Evolutionary conservation across 169 alveolate genomes (phyloP).

Genomic region (Cryptosporidium viatorum): DNA sequence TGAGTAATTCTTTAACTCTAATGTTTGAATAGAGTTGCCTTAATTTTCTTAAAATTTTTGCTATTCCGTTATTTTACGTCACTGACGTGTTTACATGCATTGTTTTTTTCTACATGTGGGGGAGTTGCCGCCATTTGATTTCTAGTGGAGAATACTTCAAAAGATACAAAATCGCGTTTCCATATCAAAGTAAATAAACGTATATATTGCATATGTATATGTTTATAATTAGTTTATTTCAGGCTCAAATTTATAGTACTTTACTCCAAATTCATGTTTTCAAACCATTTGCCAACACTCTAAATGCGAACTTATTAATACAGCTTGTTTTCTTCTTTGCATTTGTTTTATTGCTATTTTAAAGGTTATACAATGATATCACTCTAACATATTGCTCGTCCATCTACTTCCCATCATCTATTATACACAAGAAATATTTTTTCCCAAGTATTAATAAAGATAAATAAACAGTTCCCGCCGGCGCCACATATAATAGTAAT

Average conservation of each 20-base stretch:
- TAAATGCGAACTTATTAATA: no score
- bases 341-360: no score
- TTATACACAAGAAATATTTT: neutral
- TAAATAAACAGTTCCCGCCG: neutral
- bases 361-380: neutral
- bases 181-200: neutral
- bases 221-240: no score
- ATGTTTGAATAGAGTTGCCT: neutral
- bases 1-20: neutral
- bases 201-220: no score
- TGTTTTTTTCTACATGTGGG: neutral
- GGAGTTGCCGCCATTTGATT: neutral
- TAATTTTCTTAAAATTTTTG: neutral
- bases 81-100: slow-evolving; percentile 1
- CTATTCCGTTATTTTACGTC: neutral
- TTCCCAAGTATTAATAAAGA: neutral
- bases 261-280: neutral
- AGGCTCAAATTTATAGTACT: no score
- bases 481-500: neutral
- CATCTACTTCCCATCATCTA: no score
- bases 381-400: no score
- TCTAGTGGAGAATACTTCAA: neutral
- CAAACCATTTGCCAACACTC: no score
- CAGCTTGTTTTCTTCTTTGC: no score
- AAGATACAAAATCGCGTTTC: no score